Percentiles rank a stretch among this genome's conserved stretches.
These are phyloP conservation scores for Candida coleopterorum DNA, from an alignment of 805 yeast genomes.

Conservation along the genomic window DNA sequence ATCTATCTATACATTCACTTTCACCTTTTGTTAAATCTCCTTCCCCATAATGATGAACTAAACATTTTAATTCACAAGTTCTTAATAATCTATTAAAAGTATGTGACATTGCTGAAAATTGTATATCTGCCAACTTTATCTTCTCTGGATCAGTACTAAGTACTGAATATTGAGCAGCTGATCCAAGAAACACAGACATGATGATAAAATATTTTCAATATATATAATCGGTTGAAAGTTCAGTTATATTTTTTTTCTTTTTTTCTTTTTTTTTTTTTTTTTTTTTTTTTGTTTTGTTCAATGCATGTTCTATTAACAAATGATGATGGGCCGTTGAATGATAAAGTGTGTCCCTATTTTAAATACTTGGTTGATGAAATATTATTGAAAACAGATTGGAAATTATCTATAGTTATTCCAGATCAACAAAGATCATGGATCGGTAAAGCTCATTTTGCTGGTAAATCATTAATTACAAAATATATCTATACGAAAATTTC, in stretches of 20 bases:
- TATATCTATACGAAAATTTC: constrained; percentile 53
- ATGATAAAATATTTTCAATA: too few species aligned
- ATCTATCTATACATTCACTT: constrained; percentile 73
- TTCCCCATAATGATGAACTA: constrained; percentile 83
- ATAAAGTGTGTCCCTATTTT: constrained; percentile 75
- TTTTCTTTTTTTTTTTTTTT: constrained; percentile 4
- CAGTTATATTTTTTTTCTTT: not conserved
- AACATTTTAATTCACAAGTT: constrained; percentile 71
- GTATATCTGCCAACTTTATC: constrained; percentile 60
- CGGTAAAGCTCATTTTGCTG: constrained; percentile 94
- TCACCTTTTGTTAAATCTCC: constrained; percentile 84
- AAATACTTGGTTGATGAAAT: constrained; percentile 75
- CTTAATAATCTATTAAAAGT: constrained; percentile 55
- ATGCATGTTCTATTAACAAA: constrained; percentile 69
- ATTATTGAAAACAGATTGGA: constrained; percentile 68
- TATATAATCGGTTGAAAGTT: not conserved
- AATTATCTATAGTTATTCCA: constrained; percentile 79
- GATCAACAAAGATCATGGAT: constrained; percentile 90
- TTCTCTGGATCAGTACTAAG: constrained; percentile 57
- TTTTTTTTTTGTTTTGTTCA: not conserved
- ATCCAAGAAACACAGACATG: constrained; percentile 67
- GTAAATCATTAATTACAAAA: constrained; percentile 53
- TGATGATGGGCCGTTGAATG: constrained; percentile 94
- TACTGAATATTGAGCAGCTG: constrained; percentile 33
- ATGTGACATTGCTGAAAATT: constrained; percentile 57